A percentile compares a stretch with the other conserved stretches of the same genome.
phyloP scores from a whole-genome alignment of 257 asterid genomes.

The Nemophila menziesii region DNA sequence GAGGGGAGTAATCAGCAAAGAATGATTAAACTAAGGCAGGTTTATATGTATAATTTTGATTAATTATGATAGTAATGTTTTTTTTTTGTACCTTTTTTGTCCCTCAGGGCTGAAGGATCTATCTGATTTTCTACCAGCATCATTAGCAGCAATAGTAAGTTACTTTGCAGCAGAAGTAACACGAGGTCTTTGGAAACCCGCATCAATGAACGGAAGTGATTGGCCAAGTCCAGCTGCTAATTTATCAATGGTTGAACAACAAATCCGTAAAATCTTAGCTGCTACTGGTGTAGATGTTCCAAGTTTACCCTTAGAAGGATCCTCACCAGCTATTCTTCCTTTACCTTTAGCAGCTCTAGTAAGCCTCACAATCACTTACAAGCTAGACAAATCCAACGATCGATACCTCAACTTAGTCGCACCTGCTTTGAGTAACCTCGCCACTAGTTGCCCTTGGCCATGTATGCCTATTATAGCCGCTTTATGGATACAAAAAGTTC shows the following conservation, averaged over 20 bases:
- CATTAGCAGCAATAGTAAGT: constrained; percentile 13
- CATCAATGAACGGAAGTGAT: constrained; percentile 14
- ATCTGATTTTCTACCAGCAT: constrained; percentile 14
- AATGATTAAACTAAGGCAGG: too few species aligned
- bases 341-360: constrained; percentile 14
- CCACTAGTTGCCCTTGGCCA: constrained; percentile 11
- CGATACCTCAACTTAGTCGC: constrained; percentile 8
- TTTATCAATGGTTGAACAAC: constrained; percentile 8
- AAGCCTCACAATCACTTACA: constrained; percentile 15
- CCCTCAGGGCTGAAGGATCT: constrained; percentile 16
- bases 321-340: constrained; percentile 12
- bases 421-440: constrained; percentile 14
- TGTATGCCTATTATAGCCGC: constrained; percentile 13
- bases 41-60: too few species aligned
- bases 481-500: constrained; percentile 14
- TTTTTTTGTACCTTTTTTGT: neutral
- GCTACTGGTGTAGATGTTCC: constrained; percentile 13
- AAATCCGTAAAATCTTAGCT: constrained; percentile 9
- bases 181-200: constrained; percentile 14
- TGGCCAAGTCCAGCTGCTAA: constrained; percentile 18
- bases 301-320: constrained; percentile 1
- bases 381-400: constrained; percentile 8
- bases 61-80: too few species aligned
- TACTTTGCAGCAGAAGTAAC: constrained; percentile 16
- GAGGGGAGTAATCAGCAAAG: too few species aligned